These are phyloP conservation scores for Scheffersomyces lignicola DNA, from an alignment of 1,139 yeast species.

Conservation along the genomic window DNA sequence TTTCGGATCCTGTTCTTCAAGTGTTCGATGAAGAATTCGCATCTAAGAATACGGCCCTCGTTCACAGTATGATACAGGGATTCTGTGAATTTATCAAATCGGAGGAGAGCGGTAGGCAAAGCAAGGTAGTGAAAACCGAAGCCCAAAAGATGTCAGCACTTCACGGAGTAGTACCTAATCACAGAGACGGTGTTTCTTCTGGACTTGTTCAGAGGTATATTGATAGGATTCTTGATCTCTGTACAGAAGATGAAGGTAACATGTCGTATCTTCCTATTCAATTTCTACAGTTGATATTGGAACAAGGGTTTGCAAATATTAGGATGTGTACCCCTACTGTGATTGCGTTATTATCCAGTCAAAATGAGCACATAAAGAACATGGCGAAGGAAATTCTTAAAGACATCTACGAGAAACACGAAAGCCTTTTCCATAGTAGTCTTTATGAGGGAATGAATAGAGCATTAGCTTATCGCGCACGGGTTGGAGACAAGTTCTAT, in stretches of 20 bases:
- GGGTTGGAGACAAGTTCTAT: constrained; percentile 11
- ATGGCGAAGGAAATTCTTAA: constrained; percentile 55
- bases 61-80: constrained; percentile 54
- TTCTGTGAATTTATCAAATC: constrained; percentile 53
- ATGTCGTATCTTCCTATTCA: constrained; percentile 51
- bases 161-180: constrained; percentile 50
- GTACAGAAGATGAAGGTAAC: constrained; percentile 44
- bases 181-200: constrained; percentile 71
- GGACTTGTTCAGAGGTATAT: constrained; percentile 68
- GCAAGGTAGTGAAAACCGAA: constrained; percentile 26
- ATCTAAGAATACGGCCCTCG: constrained; percentile 25
- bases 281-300: constrained; percentile 55
- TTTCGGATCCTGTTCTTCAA: constrained; percentile 51
- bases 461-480: constrained; percentile 33
- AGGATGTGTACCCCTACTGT: constrained; percentile 65
- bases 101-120: constrained; percentile 36
- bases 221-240: constrained; percentile 44
- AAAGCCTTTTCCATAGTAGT: constrained; percentile 65
- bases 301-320: constrained; percentile 75
- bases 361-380: constrained; percentile 38
- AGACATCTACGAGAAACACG: constrained; percentile 63
- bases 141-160: constrained; percentile 46
- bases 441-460: constrained; percentile 63
- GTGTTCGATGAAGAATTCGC: constrained; percentile 55
- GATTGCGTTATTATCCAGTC: constrained; percentile 66